Base-by-base conservation (phyloP, 2,329 filamentous ascomycete species). In the Escovopsis weberi region DNA sequence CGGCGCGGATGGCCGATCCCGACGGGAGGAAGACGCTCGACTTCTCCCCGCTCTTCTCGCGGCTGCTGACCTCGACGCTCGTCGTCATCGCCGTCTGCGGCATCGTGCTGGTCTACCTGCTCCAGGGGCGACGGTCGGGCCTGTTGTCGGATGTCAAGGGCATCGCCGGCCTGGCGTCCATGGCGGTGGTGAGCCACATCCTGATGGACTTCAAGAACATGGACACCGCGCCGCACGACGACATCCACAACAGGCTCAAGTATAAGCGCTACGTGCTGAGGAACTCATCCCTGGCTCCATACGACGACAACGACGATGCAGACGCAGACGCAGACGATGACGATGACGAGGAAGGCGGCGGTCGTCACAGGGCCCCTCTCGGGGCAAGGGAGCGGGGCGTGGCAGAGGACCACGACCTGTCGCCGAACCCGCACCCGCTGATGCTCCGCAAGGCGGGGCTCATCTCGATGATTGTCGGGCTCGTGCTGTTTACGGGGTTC, bases 151-250 rank as follows among this genome's bases (percentile, higher is more conserved):
- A 85, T 53, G 80, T 83, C 6, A 78, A 76, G 50, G 82, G 82
- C 6, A 83, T 86, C 41, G 80, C 81, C 2, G 82, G 82, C 2
- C 68, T 85, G 33, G 82, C 82, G 6, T 76, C 80, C 43, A 85
- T 86, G 80, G 81, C 82, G 9, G 81, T 82, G 3, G 74, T 75
- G 47, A 78, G 73, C 48, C 81, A 85, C 50, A 82, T 85, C 55
- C 62, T 85, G 48, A 78, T 77, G 59, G 82, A 86, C 54, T 85
- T 86, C 54, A 77, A 76, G 48, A 78, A 78, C 44, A 74, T 83
- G 61, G 82, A 86, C 54, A 74, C 75, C 1, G 79, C 75, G 7
- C 75, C 69, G 4, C 75, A 80, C 42, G 65, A 75, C 39, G 72
- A 78, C 41, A 85, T 86, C 36, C 81, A 85, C 55, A 66, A 75